Base-by-base conservation (phyloP, 805 yeast genomes). In the Cyberlindnera meyerae region DNA sequence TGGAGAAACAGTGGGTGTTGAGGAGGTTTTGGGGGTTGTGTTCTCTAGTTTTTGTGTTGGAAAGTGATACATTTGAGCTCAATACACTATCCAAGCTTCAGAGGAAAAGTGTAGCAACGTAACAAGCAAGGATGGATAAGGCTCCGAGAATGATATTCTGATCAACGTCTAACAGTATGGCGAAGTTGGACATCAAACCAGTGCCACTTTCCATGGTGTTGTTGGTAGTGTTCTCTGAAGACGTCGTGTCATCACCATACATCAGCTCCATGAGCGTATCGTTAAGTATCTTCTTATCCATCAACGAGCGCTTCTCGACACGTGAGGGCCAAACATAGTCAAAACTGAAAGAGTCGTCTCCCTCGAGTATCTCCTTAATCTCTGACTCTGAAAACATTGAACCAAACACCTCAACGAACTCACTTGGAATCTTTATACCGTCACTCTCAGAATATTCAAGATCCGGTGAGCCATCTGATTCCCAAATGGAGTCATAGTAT, bases 11-110 rank as follows among this genome's bases (percentile, higher is more conserved):
- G 77, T 90, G 11, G 95, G 95, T 0, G 71, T 89, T 0, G 97
- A 93, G 49, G 97, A 93, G 53, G 78, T 93, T 1, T 64, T 93
- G 5, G 96, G 93, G 1, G 90, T 85, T 1, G 93, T 93, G 0
- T 93, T 93, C 54, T 79, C 95, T 3, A 82, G 78, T 43, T 93
- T 93, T 57, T 93, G 98, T 59, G 87, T 93, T 16, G 98, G 98
- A 0, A 90, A 90, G 58, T 90, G 18, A 13, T 11, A 14, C 9
- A 27, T n/a, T n/a, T n/a, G n/a, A n/a, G n/a, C n/a, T n/a, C n/a
- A n/a, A n/a, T n/a, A n/a, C n/a, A n/a, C n/a, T n/a, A n/a, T n/a
- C n/a, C n/a, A n/a, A n/a, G n/a, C n/a, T n/a, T n/a, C n/a, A n/a
- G 47, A 8, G 3, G 6, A 7, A 20, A 14, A 34, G 22, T 5